Evolutionary conservation across 2,329 filamentous ascomycete genomes (phyloP).

Genomic region (Epichloe amarillans): DNA sequence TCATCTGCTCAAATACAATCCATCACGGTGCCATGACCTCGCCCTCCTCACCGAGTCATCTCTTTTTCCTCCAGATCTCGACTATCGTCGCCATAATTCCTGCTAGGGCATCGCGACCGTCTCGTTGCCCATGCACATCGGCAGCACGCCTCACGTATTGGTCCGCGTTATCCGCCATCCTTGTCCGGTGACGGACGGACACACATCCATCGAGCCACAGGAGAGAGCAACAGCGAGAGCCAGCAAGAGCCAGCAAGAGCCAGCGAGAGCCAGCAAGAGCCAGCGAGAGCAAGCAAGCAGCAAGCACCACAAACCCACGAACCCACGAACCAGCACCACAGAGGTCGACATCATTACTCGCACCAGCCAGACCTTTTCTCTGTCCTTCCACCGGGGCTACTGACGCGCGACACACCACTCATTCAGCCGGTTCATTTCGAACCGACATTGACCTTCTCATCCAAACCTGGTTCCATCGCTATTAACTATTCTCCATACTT

Average conservation of each 20-base stretch:
- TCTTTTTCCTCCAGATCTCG: slow-evolving; percentile 23
- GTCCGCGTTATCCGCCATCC: slow-evolving; percentile 12
- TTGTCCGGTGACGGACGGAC: slow-evolving; percentile 6
- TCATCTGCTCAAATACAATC: slow-evolving; percentile 28
- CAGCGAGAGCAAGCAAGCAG: too few relatives aligned
- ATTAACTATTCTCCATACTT: slow-evolving; percentile 11
- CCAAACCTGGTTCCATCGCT: slow-evolving; percentile 5
- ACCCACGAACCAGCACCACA: not conserved
- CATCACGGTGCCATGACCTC: slow-evolving; percentile 24
- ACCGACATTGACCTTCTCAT: slow-evolving; percentile 2
- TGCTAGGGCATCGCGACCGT: slow-evolving; percentile 2
- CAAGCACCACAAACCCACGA: not conserved
- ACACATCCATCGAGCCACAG: slow-evolving; percentile 2
- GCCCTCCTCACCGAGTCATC: slow-evolving; percentile 27
- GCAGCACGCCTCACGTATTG: slow-evolving; percentile 12
- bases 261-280: too few relatives aligned
- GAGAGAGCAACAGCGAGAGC: not conserved
- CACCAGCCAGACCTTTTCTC: not conserved
- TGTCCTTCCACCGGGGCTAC: not conserved
- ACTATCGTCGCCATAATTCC: slow-evolving; percentile 16
- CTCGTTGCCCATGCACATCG: slow-evolving; percentile 10
- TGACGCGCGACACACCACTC: not conserved
- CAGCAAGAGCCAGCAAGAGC: too few relatives aligned
- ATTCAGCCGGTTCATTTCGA: not conserved
- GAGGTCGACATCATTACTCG: not conserved